These are phyloP conservation scores for Dioscorea alata DNA, from an alignment of 106 monocot genomes.

Conservation along the genomic window DNA sequence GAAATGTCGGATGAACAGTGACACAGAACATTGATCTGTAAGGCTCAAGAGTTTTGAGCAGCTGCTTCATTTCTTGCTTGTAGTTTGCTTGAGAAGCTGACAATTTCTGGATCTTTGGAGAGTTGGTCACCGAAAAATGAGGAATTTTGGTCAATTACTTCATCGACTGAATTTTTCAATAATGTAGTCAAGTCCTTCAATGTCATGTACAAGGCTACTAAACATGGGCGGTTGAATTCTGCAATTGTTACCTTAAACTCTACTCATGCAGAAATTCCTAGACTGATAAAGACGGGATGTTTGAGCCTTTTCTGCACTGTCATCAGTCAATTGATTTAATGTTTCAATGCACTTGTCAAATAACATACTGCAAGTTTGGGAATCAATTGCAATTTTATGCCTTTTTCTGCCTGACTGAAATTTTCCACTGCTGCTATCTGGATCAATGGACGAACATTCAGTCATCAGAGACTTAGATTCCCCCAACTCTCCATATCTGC, in stretches of 20 bases:
- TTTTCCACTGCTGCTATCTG: slow-evolving; percentile 57
- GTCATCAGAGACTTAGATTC: slow-evolving; percentile 96
- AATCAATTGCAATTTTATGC: slow-evolving; percentile 17
- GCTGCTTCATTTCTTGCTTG: slow-evolving; percentile 21
- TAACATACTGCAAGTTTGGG: slow-evolving; percentile 10
- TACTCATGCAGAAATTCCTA: slow-evolving; percentile 7
- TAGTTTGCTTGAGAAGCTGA: slow-evolving; percentile 17
- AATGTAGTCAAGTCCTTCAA: slow-evolving; percentile 3
- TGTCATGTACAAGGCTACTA: slow-evolving; percentile 14
- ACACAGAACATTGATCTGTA: slow-evolving; percentile 11
- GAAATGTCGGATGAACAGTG: slow-evolving; percentile 26
- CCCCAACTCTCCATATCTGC: slow-evolving; percentile 84
- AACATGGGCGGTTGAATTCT: slow-evolving; percentile 10
- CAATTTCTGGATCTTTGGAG: slow-evolving; percentile 1
- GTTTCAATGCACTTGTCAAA: slow-evolving; percentile 21
- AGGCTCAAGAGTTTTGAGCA: slow-evolving; percentile 11
- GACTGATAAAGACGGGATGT: slow-evolving; percentile 10
- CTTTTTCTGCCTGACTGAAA: slow-evolving; percentile 43
- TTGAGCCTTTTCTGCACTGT: slow-evolving; percentile 7
- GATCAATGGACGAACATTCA: slow-evolving; percentile 74
- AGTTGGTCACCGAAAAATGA: slow-evolving; percentile 18
- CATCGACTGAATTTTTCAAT: slow-evolving; percentile 26
- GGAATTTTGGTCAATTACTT: slow-evolving; percentile 17
- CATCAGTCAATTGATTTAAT: slow-evolving; percentile 10
- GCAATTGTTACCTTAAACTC: slow-evolving; percentile 12